Evolutionary conservation across 495 filamentous ascomycete species (phyloP), one percentile per base, ranked within the genome.

Genomic region (Xylaria castorea): DNA sequence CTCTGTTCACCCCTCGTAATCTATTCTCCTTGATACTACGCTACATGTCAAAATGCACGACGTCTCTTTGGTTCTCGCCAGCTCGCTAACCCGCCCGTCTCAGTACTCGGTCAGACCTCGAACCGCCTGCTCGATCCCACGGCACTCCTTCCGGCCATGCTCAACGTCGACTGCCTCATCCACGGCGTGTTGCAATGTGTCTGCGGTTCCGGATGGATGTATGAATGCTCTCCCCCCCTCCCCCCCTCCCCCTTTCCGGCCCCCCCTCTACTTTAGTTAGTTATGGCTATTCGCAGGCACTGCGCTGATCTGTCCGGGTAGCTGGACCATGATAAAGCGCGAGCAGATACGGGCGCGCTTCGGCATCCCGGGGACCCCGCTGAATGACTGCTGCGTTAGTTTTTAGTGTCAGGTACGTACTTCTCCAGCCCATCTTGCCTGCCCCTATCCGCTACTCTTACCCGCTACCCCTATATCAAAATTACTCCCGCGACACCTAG

Each of bases 281-380:
- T 3, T 18, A 14, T 57, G 4, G 53, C 3, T 27, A 32, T 32
- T 61, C 32, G 12, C 20, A 50, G 57, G 20, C 22, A 27, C 16
- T 64, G 0, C 27, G 64, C 42, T 78, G 76, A 77, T 71, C 75
- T 77, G 60, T 71, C 77, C 60, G 50, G 25, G 38, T 73, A 79
- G 80, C 70, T 67, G 78, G 70, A 64, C 73, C 53, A 86, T 86
- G 80, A 75, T 87, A 64, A 84, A 88, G 71, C 88, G 87, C 36
- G 76, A 78, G 50, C 81, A 87, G 51, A 80, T 89, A 69, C 85
- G 87, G 18, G 67, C 83, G 42, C 80, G 78, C 7, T 89, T 86
- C 78, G 75, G 77, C 72, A 84, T 90, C 77, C 73, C 83, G 14
- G 88, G 87, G 60, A 84, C 81, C 40, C 79, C 75, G 14, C 74